phyloP scores from a whole-genome alignment of 139 green algal species.

The Chlorella vulgaris region DNA sequence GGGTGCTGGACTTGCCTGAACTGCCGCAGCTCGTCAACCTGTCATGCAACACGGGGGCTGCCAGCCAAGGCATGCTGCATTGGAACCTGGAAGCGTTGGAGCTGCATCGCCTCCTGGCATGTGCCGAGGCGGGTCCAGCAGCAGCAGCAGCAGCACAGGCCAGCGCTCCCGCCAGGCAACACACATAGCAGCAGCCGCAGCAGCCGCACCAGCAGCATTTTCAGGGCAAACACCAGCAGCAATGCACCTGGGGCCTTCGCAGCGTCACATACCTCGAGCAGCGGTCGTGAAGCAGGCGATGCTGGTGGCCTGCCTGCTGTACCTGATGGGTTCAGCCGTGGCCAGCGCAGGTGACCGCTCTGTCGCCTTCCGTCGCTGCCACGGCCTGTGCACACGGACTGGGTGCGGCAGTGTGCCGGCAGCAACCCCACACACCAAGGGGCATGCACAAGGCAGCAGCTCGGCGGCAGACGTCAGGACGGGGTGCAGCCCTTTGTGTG shows the following conservation, averaged over 20 bases:
- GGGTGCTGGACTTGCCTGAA: no score
- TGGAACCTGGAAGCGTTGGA: constrained; percentile 31
- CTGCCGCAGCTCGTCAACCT: constrained; percentile 34
- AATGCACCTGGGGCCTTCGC: no score
- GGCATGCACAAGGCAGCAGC: background rate
- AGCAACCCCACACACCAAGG: background rate
- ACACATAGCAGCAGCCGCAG: background rate
- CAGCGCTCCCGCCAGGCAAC: background rate
- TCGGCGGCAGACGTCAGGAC: background rate
- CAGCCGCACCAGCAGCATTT: background rate
- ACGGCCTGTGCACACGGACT: constrained; percentile 13
- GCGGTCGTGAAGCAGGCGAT: background rate
- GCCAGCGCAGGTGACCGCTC: constrained; percentile 30
- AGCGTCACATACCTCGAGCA: no score
- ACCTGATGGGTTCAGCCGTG: background rate
- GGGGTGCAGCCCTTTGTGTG: constrained; percentile 26
- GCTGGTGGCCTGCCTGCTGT: background rate
- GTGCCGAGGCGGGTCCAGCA: background rate
- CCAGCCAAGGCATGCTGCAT: constrained; percentile 9
- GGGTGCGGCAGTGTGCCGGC: constrained; percentile 4
- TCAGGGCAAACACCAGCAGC: background rate
- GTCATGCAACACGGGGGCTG: background rate
- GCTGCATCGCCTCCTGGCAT: constrained; percentile 25
- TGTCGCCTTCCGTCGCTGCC: constrained; percentile 21
- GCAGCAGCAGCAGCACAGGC: background rate